phyloP scores from a whole-genome alignment of 148 eudicot species.

The Chenopodium berlandieri region DNA sequence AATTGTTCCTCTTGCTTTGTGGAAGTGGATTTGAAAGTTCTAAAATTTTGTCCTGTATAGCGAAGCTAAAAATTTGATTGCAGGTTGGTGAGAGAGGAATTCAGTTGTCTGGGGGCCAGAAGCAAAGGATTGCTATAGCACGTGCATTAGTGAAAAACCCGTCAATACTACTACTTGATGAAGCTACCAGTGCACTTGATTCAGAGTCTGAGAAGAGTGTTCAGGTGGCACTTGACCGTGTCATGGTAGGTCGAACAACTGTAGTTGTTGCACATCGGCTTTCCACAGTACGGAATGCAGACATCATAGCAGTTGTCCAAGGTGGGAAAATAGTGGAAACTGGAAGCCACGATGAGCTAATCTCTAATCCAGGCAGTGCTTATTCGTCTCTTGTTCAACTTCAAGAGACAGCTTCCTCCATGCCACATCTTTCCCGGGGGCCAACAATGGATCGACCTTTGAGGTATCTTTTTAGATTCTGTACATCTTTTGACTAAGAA shows the following conservation, averaged over 20 bases:
- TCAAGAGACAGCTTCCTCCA: slow-evolving; percentile 65
- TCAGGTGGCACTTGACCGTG: slow-evolving; percentile 95
- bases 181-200: slow-evolving; percentile 98
- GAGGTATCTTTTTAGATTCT: slow-evolving; percentile 42
- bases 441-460: slow-evolving; percentile 47
- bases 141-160: slow-evolving; percentile 94
- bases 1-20: background rate
- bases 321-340: slow-evolving; percentile 79
- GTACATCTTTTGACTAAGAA: background rate
- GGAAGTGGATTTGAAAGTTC: background rate
- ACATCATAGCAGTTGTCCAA: slow-evolving; percentile 85
- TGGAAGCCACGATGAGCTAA: slow-evolving; percentile 90
- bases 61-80: slow-evolving; percentile 22
- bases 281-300: slow-evolving; percentile 91
- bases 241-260: slow-evolving; percentile 95
- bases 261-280: slow-evolving; percentile 89
- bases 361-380: slow-evolving; percentile 60
- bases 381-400: slow-evolving; percentile 82
- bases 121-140: slow-evolving; percentile 93
- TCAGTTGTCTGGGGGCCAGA: slow-evolving; percentile 94
- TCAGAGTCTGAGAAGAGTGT: slow-evolving; percentile 96
- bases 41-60: background rate
- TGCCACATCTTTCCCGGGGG: slow-evolving; percentile 49
- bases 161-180: slow-evolving; percentile 80
- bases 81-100: slow-evolving; percentile 96